Evolutionary conservation across 2,329 filamentous ascomycete genomes (phyloP).

Genomic region (Apiospora pterosperma): DNA sequence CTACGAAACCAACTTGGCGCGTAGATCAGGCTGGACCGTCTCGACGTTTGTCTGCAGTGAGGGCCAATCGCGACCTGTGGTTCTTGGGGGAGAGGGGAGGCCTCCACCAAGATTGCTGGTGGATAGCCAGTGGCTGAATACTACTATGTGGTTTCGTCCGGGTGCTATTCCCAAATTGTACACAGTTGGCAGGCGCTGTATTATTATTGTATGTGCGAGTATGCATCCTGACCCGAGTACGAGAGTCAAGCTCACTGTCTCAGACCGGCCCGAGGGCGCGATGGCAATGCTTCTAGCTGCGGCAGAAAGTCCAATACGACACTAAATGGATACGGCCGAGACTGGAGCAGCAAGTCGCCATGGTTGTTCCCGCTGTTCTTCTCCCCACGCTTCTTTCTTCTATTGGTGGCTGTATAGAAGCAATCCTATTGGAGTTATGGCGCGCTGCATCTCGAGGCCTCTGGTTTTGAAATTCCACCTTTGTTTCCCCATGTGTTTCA

Average conservation of each 20-base stretch:
- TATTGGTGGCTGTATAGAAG: not conserved
- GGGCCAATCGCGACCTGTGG: not conserved
- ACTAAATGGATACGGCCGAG: not conserved
- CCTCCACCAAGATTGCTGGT: not conserved
- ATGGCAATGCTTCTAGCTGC: not conserved
- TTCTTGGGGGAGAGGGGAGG: not conserved
- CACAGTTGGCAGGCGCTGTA: not conserved
- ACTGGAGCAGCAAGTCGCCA: not conserved
- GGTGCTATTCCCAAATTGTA: not conserved
- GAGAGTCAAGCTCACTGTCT: not conserved
- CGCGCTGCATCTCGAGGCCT: no score
- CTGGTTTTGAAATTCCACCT: not conserved
- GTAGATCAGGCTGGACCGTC: not conserved
- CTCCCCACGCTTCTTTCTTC: not conserved
- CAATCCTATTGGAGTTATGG: no score
- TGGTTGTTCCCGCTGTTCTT: no score
- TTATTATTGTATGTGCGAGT: not conserved
- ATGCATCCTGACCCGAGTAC: not conserved
- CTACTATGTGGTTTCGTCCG: not conserved
- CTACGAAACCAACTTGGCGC: conserved; percentile 1
- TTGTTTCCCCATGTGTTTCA: not conserved
- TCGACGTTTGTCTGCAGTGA: not conserved
- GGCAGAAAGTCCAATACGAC: not conserved
- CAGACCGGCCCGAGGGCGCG: not conserved
- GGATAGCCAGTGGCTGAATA: not conserved